Base-by-base conservation (phyloP, 805 yeast species). In the Sugiyamaella boreocaroliniensis region DNA sequence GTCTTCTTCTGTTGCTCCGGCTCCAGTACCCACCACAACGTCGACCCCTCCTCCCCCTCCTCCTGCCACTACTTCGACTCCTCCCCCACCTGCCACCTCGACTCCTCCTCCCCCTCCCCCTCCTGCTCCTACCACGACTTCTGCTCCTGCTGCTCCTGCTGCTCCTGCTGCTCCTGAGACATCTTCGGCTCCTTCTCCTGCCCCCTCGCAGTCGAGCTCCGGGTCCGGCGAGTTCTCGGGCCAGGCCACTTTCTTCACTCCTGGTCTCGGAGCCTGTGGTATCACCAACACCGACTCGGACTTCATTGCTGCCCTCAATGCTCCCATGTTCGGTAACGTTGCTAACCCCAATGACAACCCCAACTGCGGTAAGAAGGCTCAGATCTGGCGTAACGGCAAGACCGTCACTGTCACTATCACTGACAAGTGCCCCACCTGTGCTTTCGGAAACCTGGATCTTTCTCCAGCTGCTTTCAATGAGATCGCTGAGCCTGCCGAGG, bases 381-480 rank as follows among this genome's bases (percentile, higher is more conserved):
- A 66, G 47, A 78, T 79, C 40, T 61, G 60, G 60, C 75, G 74
- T 60, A 66, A 68, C 53, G 81, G 77, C 48, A 76, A 76, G 62
- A 68, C 80, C 14, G 83, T 80, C 53, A 73, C 70, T 44, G 86
- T 81, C 47, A 76, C 76, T 19, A 81, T 81, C 48, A 77, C 73
- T 41, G 86, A 81, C 67, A 68, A 76, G 57, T 82, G 86, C 68
- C 77, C 70, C 50, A 83, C 79, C 20, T 82, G 86, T 62, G 57
- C 65, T 22, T 62, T 67, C 48, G 64, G 77, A 53, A 79, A 75
- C 60, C 74, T 81, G 54, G 86, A 81, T 60, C 71, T 82, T 52
- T 77, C 84, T n/a, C 85, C 85, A 8, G 62, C 77, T 52, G 86
- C 86, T 4, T 81, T 82, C 63, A 50, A 67, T 40, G 61, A 69